Conservation (phyloP, 768 basidiomycete genomes). For the Suillus subalutaceus region DNA sequence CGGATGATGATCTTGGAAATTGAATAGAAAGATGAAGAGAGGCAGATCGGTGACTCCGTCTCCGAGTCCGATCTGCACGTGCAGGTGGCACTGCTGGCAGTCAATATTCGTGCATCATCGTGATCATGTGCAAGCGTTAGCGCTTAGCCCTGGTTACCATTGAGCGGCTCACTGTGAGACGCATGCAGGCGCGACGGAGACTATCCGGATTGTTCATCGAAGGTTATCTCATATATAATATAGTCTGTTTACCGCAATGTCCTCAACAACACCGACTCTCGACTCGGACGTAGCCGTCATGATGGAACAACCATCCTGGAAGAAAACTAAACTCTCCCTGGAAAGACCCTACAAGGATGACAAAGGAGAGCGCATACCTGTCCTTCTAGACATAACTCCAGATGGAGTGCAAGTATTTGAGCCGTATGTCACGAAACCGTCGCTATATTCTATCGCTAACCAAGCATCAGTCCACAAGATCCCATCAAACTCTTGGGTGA, state of each 20-base stretch:
- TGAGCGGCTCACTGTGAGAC: neutral
- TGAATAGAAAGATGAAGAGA: conserved; percentile 30
- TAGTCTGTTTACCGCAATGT: neutral
- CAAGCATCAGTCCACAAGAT: conserved; percentile 50
- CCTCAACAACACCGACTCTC: neutral
- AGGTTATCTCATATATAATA: neutral
- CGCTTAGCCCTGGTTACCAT: neutral
- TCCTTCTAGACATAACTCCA: conserved; percentile 66
- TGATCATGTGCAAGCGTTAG: neutral
- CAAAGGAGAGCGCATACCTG: conserved; percentile 60
- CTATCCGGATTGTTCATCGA: neutral
- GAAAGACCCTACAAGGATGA: conserved; percentile 86
- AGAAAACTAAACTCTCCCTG: conserved; percentile 65
- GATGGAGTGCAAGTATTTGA: conserved; percentile 74
- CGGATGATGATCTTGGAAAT: conserved; percentile 28
- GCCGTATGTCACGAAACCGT: conserved; percentile 50
- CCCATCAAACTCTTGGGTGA: conserved; percentile 62
- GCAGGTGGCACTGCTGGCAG: conserved; percentile 9
- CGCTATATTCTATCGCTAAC: conserved; percentile 20
- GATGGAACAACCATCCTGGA: conserved; percentile 50
- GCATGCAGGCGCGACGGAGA: neutral
- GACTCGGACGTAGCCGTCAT: neutral
- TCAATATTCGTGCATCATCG: neutral
- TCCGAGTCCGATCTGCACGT: conserved; percentile 31
- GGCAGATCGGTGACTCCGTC: conserved; percentile 11